Evolutionary conservation across 371 early-diverging fungal genomes (phyloP), one percentile per base, ranked within the genome.

Genomic region (Apophysomyces trapeziformis): DNA sequence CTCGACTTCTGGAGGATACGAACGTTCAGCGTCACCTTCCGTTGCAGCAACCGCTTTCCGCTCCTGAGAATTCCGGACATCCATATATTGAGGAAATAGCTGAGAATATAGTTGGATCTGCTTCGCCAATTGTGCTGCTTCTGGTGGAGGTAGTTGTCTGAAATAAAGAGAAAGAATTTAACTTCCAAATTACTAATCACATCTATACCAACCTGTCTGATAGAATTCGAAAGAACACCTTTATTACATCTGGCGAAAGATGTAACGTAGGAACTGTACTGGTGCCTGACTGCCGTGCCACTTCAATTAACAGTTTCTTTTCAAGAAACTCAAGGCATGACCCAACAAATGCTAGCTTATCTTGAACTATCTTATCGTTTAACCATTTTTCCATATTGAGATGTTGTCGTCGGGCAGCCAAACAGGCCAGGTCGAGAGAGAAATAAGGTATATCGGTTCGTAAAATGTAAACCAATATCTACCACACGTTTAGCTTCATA

Each of bases 301-400:
- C 68, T 70, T 89, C 85, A 45, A 76, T 70, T 1, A 77, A 74
- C n/a, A 90, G 82, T 65, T 93, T 92, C 43, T 87, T 87, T 50
- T 83, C 84, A 44, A 95, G 68, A 67, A 92, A 94, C 14, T 92
- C 93, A 39, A 96, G 73, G 66, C 90, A 90, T 0, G 88, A 88
- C 7, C 80, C 76, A 47, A 90, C 69, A 76, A 96, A 94, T 7
- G 73, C 58, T 58, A 88, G 87, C 3, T 89, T 90, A 50, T 89
- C 87, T 12, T 86, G 77, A 11, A 68, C 74, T 5, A 94, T 73
- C 61, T 84, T 84, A 41, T 92, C 93, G 60, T 80, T 83, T 16
- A 96, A 76, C 95, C 95, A 96, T 72, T 92, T 94, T 62, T 93
- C 95, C 16, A 96, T 70, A 68, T 93, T 93, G 14, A 96, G 74